Evolutionary conservation across 768 basidiomycete species (phyloP), one percentile per base, ranked within the genome.

Genomic region (Panaeolus papilionaceus): DNA sequence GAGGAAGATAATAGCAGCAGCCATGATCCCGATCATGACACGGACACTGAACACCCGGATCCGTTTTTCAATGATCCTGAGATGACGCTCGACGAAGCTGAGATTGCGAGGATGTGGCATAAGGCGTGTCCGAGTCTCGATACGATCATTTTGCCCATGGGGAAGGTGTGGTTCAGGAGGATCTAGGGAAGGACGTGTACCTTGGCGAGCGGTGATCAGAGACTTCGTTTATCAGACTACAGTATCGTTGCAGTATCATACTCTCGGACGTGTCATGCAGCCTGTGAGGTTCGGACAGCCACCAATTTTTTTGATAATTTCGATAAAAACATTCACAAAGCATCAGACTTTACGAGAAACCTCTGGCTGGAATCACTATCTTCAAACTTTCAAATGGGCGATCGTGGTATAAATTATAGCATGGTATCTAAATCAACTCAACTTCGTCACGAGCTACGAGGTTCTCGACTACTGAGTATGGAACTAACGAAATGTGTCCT

Each of bases 401-500:
- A 61, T 39, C 12, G 54, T 33, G 62, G 61, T 64, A 65, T 63
- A 68, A 68, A 69, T 70, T 61, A 40, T 67, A 33, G 23, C 20
- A 20, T 58, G n/a, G 47, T 65, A 37, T 49, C 40, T 80, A 95
- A 51, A 95, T 89, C 39, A 95, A 83, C 75, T 94, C 92, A 5
- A 90, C 90, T 74, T 91, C 89, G 64, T 90, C 93, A 74, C 89
- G 81, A 42, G 82, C 79, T 49, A 95, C 82, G 12, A 94, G 84
- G 40, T 92, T 85, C 71, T 95, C 91, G 5, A 95, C 88, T 20
- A 91, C 84, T 28, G 84, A 82, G 77, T 93, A 98, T 23, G 90
- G 91, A 18, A 92, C 84, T 18, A 97, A 74, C 47, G 93, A 92
- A 66, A 96, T 94, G 68, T 93, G 90, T 9, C 91, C 94, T 72